Conservation (phyloP, 495 filamentous ascomycete genomes). For the Chaetomium cochliodes region DNA sequence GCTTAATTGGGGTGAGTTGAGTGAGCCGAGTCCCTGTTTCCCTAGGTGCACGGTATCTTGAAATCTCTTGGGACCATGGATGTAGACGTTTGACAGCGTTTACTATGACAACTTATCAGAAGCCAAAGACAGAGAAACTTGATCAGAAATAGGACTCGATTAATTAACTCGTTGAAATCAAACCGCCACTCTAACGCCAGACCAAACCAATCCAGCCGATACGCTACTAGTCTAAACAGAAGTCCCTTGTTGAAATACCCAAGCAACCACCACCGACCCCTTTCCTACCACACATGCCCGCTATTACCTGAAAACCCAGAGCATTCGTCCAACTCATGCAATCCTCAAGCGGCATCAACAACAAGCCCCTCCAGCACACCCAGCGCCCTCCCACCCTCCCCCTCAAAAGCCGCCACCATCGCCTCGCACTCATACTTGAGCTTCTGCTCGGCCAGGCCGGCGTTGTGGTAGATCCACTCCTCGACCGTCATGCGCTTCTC, state of each 20-base stretch:
- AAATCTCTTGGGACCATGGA: no score
- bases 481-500: slow-evolving; percentile 91
- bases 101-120: not conserved
- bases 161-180: not conserved
- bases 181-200: not conserved
- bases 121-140: not conserved
- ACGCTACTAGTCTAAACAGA: not conserved
- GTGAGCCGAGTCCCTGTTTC: not conserved
- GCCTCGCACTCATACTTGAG: slow-evolving; percentile 77
- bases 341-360: slow-evolving; percentile 29
- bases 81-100: no score
- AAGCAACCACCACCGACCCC: not conserved
- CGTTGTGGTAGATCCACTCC: slow-evolving; percentile 85
- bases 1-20: no score
- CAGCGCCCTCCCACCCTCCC: slow-evolving; percentile 75
- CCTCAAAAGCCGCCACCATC: slow-evolving; percentile 76
- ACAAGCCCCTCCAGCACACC: slow-evolving; percentile 69
- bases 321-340: not conserved
- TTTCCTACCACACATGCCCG: not conserved
- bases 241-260: not conserved
- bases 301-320: no score
- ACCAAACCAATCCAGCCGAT: not conserved
- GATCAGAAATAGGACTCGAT: not conserved
- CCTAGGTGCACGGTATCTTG: not conserved
- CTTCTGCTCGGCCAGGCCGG: slow-evolving; percentile 71